Conservation (phyloP, 768 basidiomycete genomes). For the Pleurotus pulmonarius region DNA sequence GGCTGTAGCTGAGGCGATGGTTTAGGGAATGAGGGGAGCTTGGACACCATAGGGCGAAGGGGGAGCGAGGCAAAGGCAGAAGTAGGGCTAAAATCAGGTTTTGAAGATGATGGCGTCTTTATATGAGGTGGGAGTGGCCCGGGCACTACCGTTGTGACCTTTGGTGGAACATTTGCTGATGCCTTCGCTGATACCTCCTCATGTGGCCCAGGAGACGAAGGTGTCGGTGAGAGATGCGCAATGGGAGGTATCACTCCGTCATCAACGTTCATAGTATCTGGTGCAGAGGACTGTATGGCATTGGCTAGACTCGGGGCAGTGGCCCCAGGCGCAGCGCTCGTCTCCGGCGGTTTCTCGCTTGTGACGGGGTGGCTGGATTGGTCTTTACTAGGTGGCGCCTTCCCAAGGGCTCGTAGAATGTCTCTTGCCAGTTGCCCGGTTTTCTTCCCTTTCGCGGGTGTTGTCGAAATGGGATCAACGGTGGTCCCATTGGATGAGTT, state of each 20-base stretch:
- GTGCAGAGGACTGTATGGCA: not conserved
- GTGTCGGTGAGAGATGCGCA: not conserved
- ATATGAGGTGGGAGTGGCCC: not conserved
- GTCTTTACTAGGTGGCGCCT: not conserved
- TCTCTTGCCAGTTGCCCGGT: conserved; percentile 48
- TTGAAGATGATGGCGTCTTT: not conserved
- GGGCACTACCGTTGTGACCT: not conserved
- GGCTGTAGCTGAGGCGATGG: no score
- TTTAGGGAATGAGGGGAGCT: no score
- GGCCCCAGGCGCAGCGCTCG: not conserved
- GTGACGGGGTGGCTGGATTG: not conserved
- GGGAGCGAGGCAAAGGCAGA: not conserved
- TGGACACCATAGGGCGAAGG: no score
- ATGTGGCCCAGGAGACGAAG: not conserved
- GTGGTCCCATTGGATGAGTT: no score
- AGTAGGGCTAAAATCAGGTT: not conserved
- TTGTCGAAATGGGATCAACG: no score
- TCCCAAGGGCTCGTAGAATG: conserved; percentile 49
- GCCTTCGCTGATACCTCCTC: no score
- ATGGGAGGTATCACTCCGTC: not conserved
- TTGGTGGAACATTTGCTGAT: no score
- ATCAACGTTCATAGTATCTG: not conserved
- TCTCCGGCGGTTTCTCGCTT: not conserved
- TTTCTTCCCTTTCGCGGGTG: conserved; percentile 43
- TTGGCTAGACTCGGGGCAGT: not conserved